Evolutionary conservation across 2,329 filamentous ascomycete genomes (phyloP), one percentile per base, ranked within the genome.

Genomic region (Plectosphaerella plurivora): DNA sequence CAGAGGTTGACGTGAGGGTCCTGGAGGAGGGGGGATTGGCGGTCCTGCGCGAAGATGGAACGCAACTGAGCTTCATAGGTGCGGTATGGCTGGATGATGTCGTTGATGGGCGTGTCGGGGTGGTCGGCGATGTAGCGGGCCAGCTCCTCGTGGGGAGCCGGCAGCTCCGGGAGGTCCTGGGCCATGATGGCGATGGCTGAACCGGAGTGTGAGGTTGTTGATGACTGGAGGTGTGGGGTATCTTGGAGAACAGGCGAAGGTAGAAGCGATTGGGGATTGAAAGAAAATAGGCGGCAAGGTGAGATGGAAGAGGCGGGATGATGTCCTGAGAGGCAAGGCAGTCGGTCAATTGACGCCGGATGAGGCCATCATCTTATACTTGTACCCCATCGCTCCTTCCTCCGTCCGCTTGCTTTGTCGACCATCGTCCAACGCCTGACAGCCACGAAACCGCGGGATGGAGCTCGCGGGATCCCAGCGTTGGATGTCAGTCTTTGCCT

Each of bases 31-130:
- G 80, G 74, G 56, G 88, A 82, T 50, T 73, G 67, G 6, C 83
- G 83, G 47, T 88, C 76, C 61, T 90, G 88, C 37, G 87, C 87
- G 61, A 84, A 91, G 16, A 87, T 62, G 56, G 85, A 77, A 45
- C 88, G 82, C 49, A 91, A 72, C 54, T 80, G 76, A 46, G 81
- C 76, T 65, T 91, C 88, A 59, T 85, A 89, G 51, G 79, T 68
- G 63, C 86, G 82, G 68, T 83, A 91, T 0, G 87, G 87, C 49
- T 78, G 70, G 52, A 90, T 66, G 50, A 91, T 72, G 35, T 86
- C 74, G 6, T 65, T 56, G 57, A 90, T 72, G 1, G 81, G 69
- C 51, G 70, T 77, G 24, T 79, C 68, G 6, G 77, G 71, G 55
- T 86, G 73, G 52, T 75, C 69, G 12, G 75, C 71, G 53, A 89